Conservation (phyloP, 805 yeast genomes). For the Hanseniaspora vineae region DNA sequence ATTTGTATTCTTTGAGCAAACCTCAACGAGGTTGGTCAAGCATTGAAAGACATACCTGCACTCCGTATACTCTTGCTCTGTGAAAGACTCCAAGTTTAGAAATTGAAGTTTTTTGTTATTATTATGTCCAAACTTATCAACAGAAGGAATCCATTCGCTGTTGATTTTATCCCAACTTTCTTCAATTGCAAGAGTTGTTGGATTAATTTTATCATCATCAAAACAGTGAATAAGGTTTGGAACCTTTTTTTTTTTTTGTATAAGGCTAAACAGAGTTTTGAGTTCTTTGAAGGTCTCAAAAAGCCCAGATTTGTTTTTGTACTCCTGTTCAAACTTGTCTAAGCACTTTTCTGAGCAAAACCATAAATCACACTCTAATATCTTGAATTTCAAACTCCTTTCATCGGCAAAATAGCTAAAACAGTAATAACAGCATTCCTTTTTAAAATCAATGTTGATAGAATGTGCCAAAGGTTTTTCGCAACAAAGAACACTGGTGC, state of each 20-base stretch:
- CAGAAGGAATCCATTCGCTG: slow-evolving; percentile 26
- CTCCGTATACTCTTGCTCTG: background rate
- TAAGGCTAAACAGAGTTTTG: background rate
- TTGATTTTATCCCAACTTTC: slow-evolving; percentile 25
- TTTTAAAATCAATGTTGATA: slow-evolving; percentile 39
- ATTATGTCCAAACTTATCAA: background rate
- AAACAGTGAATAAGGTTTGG: no score
- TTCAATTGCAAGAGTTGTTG: slow-evolving; percentile 9
- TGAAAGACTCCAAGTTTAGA: background rate
- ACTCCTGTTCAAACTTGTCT: slow-evolving; percentile 3
- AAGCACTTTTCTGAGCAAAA: slow-evolving; percentile 41
- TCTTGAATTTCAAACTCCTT: slow-evolving; percentile 30
- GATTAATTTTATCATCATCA: slow-evolving; percentile 22
- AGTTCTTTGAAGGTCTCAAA: background rate
- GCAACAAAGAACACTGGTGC: slow-evolving; percentile 29
- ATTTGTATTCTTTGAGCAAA: background rate
- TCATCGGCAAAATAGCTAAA: slow-evolving; percentile 35
- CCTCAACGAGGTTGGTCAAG: background rate
- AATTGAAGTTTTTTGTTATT: background rate
- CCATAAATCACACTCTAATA: slow-evolving; percentile 26
- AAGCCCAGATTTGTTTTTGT: background rate
- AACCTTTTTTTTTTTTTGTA: no score
- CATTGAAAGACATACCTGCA: background rate
- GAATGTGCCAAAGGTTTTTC: slow-evolving; percentile 33
- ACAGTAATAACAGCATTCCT: slow-evolving; percentile 50